Evolutionary conservation across 306 rosid species (phyloP).

Genomic region (Glycine tomentella): DNA sequence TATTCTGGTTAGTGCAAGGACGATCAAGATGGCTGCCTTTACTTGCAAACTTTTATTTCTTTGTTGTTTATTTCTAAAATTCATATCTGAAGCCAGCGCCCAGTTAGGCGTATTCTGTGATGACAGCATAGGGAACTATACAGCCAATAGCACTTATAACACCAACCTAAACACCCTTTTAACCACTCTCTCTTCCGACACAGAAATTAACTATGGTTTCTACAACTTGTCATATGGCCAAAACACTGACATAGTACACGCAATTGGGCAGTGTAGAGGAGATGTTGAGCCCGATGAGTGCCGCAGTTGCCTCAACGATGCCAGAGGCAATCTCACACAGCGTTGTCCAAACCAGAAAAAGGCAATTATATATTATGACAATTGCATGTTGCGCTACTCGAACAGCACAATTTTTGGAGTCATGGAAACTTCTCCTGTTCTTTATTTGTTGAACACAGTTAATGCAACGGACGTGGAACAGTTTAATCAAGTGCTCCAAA

Average conservation of each 20-base stretch:
- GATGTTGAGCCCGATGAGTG: neutral
- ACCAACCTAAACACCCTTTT: slow-evolving; percentile 23
- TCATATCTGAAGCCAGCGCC: neutral
- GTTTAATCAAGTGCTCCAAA: neutral
- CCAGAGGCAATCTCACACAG: neutral
- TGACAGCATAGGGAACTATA: neutral
- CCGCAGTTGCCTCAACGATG: neutral
- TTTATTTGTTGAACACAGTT: accelerated
- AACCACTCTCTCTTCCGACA: slow-evolving; percentile 4
- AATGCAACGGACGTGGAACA: neutral
- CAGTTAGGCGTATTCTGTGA: neutral
- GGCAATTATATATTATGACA: neutral
- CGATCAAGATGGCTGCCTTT: neutral
- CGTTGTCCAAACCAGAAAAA: slow-evolving; percentile 6
- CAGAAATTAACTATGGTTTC: slow-evolving; percentile 33
- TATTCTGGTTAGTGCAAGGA: neutral
- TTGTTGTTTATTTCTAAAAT: neutral
- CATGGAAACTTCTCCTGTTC: accelerated
- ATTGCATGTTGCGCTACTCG: neutral
- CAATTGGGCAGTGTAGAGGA: slow-evolving; percentile 1
- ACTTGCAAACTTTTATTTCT: neutral
- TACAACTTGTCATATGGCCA: neutral
- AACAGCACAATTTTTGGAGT: neutral
- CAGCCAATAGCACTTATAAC: neutral
- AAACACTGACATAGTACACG: neutral